These are phyloP conservation scores for Pseudomassariella vexata DNA, from an alignment of 2,329 filamentous ascomycete genomes.

Conservation along the genomic window DNA sequence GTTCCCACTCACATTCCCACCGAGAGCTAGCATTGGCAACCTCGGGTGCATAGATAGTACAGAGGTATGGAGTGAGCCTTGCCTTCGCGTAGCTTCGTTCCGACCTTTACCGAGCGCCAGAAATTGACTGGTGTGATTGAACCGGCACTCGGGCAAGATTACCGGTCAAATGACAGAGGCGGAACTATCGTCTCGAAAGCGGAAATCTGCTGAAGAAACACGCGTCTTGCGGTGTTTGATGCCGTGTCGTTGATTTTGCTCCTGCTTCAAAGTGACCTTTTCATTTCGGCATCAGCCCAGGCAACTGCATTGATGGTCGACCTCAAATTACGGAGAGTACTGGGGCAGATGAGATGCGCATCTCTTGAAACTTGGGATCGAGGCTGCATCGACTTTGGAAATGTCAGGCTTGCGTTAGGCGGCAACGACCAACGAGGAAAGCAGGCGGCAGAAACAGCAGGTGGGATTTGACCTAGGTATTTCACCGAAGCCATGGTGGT, in stretches of 20 bases:
- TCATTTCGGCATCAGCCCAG: constrained; percentile 3
- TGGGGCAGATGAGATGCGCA: background rate
- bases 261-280: too few relatives aligned
- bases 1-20: constrained; percentile 7
- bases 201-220: background rate
- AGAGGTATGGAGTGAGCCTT: constrained; percentile 2
- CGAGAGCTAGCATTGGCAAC: too few relatives aligned
- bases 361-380: too few relatives aligned
- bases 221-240: constrained; percentile 3
- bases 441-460: constrained; percentile 3
- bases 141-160: background rate
- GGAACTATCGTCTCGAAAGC: background rate
- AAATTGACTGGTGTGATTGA: constrained; percentile 1
- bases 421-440: background rate
- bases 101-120: constrained; percentile 5
- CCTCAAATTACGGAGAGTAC: background rate
- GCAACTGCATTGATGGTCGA: constrained; percentile 2
- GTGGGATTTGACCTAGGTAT: constrained; percentile 5
- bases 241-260: too few relatives aligned
- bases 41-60: too few relatives aligned
- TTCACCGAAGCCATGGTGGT: too few relatives aligned
- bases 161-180: background rate
- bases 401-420: too few relatives aligned
- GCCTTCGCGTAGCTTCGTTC: constrained; percentile 1
- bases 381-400: too few relatives aligned